Evolutionary conservation across 2,329 filamentous ascomycete species (phyloP).

Genomic region (Chrysosphaeria jannelii): DNA sequence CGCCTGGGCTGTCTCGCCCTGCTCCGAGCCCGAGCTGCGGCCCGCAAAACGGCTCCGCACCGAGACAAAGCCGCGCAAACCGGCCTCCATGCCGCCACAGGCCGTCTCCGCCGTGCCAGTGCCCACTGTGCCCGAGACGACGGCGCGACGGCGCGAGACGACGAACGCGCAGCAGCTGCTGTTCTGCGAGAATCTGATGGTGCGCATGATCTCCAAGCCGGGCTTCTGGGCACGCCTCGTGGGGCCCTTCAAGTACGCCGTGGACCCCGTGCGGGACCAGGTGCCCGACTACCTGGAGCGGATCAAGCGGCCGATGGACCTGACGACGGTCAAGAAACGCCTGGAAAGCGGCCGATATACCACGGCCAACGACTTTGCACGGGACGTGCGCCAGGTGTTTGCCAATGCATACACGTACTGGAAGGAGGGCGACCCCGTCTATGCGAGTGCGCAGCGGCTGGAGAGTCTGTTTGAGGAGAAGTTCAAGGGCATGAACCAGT

Average conservation of each 20-base stretch:
- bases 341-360: conserved; percentile 23
- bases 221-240: conserved; percentile 37
- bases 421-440: conserved; percentile 23
- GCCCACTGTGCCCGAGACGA: conserved; percentile 8
- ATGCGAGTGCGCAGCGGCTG: conserved; percentile 21
- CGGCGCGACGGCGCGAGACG: no score
- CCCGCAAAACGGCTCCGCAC: neutral
- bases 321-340: conserved; percentile 26
- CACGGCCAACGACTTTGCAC: conserved; percentile 20
- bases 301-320: conserved; percentile 29
- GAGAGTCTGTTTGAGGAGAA: conserved; percentile 18
- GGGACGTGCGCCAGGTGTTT: conserved; percentile 30
- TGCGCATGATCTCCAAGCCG: conserved; percentile 29
- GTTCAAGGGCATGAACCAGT: conserved; percentile 26
- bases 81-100: neutral
- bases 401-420: conserved; percentile 34
- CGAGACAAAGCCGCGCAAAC: neutral
- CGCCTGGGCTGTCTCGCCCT: conserved; percentile 12
- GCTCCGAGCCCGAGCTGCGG: neutral
- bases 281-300: conserved; percentile 31
- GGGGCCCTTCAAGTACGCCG: conserved; percentile 27
- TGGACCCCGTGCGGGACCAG: conserved; percentile 21
- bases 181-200: conserved; percentile 26
- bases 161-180: conserved; percentile 17
- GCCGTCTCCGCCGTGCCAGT: conserved; percentile 2